Evolutionary conservation across 352 stramenopile genomes (phyloP).

Genomic region (Globisporangium paroecandrum): DNA sequence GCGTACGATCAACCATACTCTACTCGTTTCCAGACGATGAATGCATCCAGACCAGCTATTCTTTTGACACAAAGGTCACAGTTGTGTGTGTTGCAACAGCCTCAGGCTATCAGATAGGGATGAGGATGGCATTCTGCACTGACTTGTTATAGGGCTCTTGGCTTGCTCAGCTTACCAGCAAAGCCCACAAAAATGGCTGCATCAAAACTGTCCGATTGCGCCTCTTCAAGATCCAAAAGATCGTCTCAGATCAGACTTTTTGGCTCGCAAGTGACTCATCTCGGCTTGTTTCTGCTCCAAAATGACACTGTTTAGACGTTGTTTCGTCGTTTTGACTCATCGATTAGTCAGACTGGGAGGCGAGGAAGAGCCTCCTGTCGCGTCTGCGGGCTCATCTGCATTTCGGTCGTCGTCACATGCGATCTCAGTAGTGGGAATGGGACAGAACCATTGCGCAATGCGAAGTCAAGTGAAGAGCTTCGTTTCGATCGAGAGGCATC

Average conservation of each 20-base stretch:
- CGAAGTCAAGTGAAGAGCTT: neutral
- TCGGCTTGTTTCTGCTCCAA: neutral
- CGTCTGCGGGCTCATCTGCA: neutral
- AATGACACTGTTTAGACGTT: slow-evolving; percentile 8
- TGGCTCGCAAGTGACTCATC: neutral
- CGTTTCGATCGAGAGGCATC: no score
- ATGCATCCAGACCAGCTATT: no score
- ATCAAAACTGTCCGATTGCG: neutral
- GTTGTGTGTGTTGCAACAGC: no score
- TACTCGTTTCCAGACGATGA: no score
- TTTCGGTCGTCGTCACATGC: neutral
- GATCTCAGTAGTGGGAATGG: neutral
- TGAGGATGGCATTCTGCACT: no score
- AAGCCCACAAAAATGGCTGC: no score
- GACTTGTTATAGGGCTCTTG: neutral
- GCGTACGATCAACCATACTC: no score
- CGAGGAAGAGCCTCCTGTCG: neutral
- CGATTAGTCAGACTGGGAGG: neutral
- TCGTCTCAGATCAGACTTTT: neutral
- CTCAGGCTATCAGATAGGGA: no score
- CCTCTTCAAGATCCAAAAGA: neutral
- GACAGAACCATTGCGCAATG: neutral
- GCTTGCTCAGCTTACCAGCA: neutral
- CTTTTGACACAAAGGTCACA: no score
- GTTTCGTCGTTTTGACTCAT: neutral